Conservation (phyloP, 202 grass and related monocot genomes). For the Setaria viridis region DNA sequence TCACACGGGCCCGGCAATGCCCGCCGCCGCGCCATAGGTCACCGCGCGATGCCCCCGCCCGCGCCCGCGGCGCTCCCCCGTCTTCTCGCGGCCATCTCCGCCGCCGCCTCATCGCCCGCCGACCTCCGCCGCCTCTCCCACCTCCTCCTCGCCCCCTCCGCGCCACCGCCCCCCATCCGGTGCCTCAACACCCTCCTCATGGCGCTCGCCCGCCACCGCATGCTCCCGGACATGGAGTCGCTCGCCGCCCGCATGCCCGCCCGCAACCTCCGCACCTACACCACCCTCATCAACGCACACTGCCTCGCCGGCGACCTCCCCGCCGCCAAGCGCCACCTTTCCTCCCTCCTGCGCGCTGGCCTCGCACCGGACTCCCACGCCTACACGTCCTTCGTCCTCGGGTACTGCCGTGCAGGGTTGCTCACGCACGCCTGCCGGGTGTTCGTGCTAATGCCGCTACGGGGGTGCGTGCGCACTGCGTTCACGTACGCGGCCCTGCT, state of each 20-base stretch:
- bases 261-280: slow-evolving; percentile 74
- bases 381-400: slow-evolving; percentile 82
- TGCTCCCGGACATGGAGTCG: slow-evolving; percentile 77
- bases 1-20: slow-evolving; percentile 35
- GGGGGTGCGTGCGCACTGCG: slow-evolving; percentile 59
- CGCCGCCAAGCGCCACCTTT: slow-evolving; percentile 70
- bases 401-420: slow-evolving; percentile 64
- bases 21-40: slow-evolving; percentile 32
- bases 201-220: slow-evolving; percentile 66
- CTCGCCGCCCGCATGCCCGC: slow-evolving; percentile 62
- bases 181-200: slow-evolving; percentile 80
- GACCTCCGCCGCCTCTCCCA: slow-evolving; percentile 51
- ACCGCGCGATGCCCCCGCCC: slow-evolving; percentile 44
- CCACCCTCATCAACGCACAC: slow-evolving; percentile 83
- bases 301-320: slow-evolving; percentile 75
- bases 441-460: slow-evolving; percentile 93
- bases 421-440: slow-evolving; percentile 67
- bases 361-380: slow-evolving; percentile 70
- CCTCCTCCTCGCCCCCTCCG: slow-evolving; percentile 53
- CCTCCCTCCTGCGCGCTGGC: slow-evolving; percentile 61
- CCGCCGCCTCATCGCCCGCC: slow-evolving; percentile 42
- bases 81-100: slow-evolving; percentile 44
- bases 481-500: slow-evolving; percentile 79
- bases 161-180: slow-evolving; percentile 56
- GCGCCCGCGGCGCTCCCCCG: slow-evolving; percentile 38